Percentiles rank a stretch among this genome's conserved stretches.
Conservation (phyloP, 2,329 filamentous ascomycete species). For the Colletotrichum chrysophilum region DNA sequence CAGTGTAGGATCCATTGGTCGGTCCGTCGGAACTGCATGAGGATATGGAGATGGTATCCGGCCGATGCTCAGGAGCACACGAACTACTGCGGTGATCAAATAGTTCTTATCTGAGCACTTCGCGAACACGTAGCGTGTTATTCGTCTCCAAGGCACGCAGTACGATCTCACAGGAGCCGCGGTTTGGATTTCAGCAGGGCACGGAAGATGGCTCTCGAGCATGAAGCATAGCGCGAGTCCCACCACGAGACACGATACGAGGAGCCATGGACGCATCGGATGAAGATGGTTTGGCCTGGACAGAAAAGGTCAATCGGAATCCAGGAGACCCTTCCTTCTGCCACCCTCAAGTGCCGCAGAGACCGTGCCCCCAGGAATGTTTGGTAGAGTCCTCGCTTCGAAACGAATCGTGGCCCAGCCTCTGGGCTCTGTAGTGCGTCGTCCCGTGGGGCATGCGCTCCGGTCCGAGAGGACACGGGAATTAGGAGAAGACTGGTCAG, state of each 20-base stretch:
- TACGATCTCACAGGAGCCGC: background rate
- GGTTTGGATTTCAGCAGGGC: background rate
- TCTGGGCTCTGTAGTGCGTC: background rate
- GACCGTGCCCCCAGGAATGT: conserved; percentile 8
- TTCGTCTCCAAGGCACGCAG: background rate
- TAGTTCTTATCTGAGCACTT: background rate
- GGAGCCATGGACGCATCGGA: background rate
- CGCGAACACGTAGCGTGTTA: background rate
- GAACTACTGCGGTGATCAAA: background rate
- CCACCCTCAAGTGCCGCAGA: background rate
- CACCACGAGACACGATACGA: background rate
- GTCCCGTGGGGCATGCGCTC: background rate
- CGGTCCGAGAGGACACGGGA: background rate
- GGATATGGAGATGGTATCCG: background rate
- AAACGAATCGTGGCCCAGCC: conserved; percentile 2
- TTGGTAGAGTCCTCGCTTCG: conserved; percentile 4
- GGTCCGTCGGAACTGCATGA: background rate
- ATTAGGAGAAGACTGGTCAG: background rate
- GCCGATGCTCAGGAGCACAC: background rate
- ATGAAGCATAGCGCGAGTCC: conserved; percentile 6
- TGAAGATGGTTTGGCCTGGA: background rate
- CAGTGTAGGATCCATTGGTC: background rate
- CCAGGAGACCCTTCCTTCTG: background rate
- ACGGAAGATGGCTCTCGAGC: background rate
- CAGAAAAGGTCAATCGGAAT: background rate